Percentiles rank a stretch among this genome's conserved stretches.
Evolutionary conservation across 75 land plant genomes (phyloP).

Genomic region (Picea glauca): DNA sequence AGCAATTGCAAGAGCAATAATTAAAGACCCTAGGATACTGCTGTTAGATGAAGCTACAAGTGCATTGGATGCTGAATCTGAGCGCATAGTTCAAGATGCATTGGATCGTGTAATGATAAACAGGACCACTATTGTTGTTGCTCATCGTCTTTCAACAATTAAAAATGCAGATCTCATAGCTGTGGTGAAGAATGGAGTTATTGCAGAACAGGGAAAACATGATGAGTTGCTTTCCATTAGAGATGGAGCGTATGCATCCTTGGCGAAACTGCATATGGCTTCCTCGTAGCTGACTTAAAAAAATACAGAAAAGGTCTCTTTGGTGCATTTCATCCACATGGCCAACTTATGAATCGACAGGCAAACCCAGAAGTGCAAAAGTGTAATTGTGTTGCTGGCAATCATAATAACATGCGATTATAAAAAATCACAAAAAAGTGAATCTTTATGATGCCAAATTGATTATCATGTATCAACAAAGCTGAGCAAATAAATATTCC

Average conservation of each 20-base stretch:
- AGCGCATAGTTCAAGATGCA: slow-evolving; percentile 34
- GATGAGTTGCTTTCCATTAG: slow-evolving; percentile 17
- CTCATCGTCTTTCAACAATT: slow-evolving; percentile 40
- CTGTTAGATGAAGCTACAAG: slow-evolving; percentile 48
- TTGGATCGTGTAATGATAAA: slow-evolving; percentile 30
- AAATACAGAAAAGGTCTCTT: too few relatives aligned
- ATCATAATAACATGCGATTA: too few relatives aligned
- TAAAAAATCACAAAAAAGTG: too few relatives aligned
- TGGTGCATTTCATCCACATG: too few relatives aligned
- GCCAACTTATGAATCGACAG: too few relatives aligned
- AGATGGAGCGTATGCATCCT: slow-evolving; percentile 35
- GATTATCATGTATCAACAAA: too few relatives aligned
- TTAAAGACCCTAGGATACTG: slow-evolving; percentile 35
- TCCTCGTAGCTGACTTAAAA: not conserved
- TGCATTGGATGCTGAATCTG: slow-evolving; percentile 47
- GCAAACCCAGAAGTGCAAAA: too few relatives aligned
- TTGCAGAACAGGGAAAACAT: slow-evolving; percentile 38
- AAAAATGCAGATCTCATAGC: slow-evolving; percentile 37
- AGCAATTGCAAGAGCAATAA: slow-evolving; percentile 39
- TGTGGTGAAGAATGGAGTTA: slow-evolving; percentile 30
- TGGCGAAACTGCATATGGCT: slow-evolving; percentile 41
- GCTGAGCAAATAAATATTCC: too few relatives aligned
- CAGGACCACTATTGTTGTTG: slow-evolving; percentile 34
- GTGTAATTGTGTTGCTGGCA: too few relatives aligned
- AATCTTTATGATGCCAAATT: too few relatives aligned